A percentile compares a stretch with the other conserved stretches of the same genome.
phyloP scores from a whole-genome alignment of 345 rosid genomes.

The Ailanthus altissimus region DNA sequence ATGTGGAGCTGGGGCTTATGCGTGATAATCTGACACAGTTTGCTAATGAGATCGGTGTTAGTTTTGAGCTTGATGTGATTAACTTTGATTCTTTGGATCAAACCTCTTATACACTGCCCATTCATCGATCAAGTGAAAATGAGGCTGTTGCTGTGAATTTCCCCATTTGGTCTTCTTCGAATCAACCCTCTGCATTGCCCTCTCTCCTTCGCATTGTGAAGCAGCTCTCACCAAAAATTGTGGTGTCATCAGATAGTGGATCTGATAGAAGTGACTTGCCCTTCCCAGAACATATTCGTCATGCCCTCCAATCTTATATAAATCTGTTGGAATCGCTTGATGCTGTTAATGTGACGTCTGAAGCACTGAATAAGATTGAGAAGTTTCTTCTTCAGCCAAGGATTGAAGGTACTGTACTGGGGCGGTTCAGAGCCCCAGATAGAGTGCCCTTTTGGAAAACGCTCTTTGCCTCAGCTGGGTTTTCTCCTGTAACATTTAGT shows the following conservation, averaged over 20 bases:
- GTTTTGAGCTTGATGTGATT: slow-evolving; percentile 52
- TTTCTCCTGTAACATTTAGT: slow-evolving; percentile 44
- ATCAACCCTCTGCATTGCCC: slow-evolving; percentile 44
- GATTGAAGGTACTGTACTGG: slow-evolving; percentile 48
- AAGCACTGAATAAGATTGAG: slow-evolving; percentile 53
- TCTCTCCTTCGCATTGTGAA: slow-evolving; percentile 45
- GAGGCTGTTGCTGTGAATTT: slow-evolving; percentile 56
- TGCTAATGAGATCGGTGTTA: slow-evolving; percentile 48
- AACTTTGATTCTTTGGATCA: slow-evolving; percentile 48
- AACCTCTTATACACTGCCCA: slow-evolving; percentile 36
- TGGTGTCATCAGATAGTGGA: slow-evolving; percentile 53
- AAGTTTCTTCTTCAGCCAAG: slow-evolving; percentile 52
- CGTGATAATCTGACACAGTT: slow-evolving; percentile 51
- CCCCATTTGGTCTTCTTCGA: slow-evolving; percentile 46
- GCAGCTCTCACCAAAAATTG: slow-evolving; percentile 55
- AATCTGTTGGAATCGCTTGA: slow-evolving; percentile 51
- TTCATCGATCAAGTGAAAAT: slow-evolving; percentile 37
- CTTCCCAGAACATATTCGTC: slow-evolving; percentile 47
- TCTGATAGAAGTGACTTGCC: slow-evolving; percentile 47
- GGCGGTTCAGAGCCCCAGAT: slow-evolving; percentile 38
- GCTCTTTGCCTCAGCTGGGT: slow-evolving; percentile 46
- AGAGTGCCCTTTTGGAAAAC: slow-evolving; percentile 55
- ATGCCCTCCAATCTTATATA: slow-evolving; percentile 46
- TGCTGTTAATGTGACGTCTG: slow-evolving; percentile 43
- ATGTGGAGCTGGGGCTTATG: slow-evolving; percentile 49